Evolutionary conservation across 768 basidiomycete genomes (phyloP).

Genomic region (Myochromella boudieri): DNA sequence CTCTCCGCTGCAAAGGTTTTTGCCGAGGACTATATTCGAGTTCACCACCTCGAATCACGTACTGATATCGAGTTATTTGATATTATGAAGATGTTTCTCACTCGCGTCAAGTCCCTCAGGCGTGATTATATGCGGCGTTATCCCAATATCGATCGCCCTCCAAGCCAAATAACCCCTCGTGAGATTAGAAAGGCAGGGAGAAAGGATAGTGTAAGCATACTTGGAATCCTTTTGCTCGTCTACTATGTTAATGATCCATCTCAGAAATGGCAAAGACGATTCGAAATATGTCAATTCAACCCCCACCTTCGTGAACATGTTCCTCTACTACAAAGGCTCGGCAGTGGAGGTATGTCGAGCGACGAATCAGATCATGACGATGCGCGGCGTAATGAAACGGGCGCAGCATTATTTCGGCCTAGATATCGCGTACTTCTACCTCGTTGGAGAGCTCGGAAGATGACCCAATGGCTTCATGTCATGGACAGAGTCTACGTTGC

Average conservation of each 20-base stretch:
- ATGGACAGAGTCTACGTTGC: slow-evolving; percentile 19
- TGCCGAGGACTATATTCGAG: background rate
- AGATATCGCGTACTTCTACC: slow-evolving; percentile 12
- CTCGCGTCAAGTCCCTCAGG: background rate
- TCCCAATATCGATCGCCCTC: too few relatives aligned
- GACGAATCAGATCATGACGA: slow-evolving; percentile 21
- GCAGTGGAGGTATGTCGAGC: slow-evolving; percentile 23
- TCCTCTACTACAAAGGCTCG: slow-evolving; percentile 17
- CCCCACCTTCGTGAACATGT: slow-evolving; percentile 11
- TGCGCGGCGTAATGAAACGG: background rate
- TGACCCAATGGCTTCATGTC: slow-evolving; percentile 16
- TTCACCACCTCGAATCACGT: background rate
- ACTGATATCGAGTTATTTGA: background rate
- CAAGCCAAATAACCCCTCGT: too few relatives aligned
- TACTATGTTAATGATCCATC: too few relatives aligned
- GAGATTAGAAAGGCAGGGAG: too few relatives aligned
- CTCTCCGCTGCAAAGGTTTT: background rate
- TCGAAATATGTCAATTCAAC: slow-evolving; percentile 4
- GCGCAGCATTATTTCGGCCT: background rate
- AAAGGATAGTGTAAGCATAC: background rate
- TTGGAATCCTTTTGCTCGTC: background rate
- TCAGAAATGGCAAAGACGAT: slow-evolving; percentile 5
- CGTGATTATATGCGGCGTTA: background rate
- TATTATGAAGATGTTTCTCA: background rate
- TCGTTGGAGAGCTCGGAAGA: slow-evolving; percentile 12